Evolutionary conservation across 225 moss, liverwort and hornwort genomes (phyloP), one percentile per base, ranked within the genome.

Genomic region (Pseudoscleropodium purum): DNA sequence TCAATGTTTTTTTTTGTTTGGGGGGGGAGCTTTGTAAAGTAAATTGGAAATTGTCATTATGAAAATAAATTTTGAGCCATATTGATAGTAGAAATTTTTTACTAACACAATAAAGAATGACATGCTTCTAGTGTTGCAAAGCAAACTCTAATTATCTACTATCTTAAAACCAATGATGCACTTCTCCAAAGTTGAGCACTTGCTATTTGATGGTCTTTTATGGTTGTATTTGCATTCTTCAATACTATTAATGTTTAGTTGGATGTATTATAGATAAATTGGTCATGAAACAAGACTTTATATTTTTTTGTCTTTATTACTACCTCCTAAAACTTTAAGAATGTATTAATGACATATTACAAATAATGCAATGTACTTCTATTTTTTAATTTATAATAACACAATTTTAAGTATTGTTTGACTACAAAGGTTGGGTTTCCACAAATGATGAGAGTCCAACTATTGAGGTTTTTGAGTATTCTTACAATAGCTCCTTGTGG

Each of bases 121-220:
- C 5, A 41, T 15, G 41, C 15, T 72, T 72, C 1, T 0, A 0
- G 3, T 27, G 15, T 41, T 26, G 41, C 15, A 41, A 41, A 41
- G 41, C 3, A 29, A 3, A 29, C 5, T 29, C 9, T 45, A 3
- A 45, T 29, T 45, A 41, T 26, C 26, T 41, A 27, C 43, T 29
- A 43, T 3, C 2, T 43, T 43, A 17, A 74, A 6, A 18, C 17
- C 45, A 74, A 74, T 18, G 10, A 17, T 74, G 10, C 4, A 74
- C 30, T 29, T 3, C 30, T 5, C 2, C 4, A 18, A 30, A 4
- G 3, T 3, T 0, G 0, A 0, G 4, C 5, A 45, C 10, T 17
- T 45, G 27, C 3, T 45, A 16, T 17, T 9, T 74, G 3, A 16
- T 30, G 30, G 30, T 3, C 27, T 43, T 27, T 41, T 2, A 43